These are phyloP conservation scores for Syncephalastrum sp. DNA, from an alignment of 371 early-diverging fungal species.

Conservation along the genomic window DNA sequence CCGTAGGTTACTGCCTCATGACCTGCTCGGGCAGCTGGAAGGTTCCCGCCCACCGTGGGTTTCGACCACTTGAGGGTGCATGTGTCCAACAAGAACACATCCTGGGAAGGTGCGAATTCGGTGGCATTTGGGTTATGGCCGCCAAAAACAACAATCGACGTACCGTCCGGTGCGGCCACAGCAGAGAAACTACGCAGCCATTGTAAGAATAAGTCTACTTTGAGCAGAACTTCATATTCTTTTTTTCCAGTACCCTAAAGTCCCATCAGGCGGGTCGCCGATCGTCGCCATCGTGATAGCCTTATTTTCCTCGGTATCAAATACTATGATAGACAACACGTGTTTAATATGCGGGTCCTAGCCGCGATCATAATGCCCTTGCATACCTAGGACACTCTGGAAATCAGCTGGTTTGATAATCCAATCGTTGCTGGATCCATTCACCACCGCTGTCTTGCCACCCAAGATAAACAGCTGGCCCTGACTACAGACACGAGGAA, in stretches of 20 bases:
- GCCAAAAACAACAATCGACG: constrained; percentile 42
- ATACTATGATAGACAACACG: constrained; percentile 18
- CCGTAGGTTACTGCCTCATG: constrained; percentile 37
- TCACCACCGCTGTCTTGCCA: constrained; percentile 23
- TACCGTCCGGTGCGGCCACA: constrained; percentile 37
- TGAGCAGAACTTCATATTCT: neutral
- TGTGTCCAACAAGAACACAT: constrained; percentile 40
- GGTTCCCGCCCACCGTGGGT: constrained; percentile 19
- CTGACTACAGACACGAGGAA: constrained; percentile 12
- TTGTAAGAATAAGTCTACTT: neutral
- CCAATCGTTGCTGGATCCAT: constrained; percentile 16
- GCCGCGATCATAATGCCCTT: neutral
- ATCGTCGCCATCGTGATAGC: constrained; percentile 38
- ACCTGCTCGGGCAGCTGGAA: constrained; percentile 31
- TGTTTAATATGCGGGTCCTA: neutral
- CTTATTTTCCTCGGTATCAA: constrained; percentile 29
- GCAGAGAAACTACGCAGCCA: constrained; percentile 27
- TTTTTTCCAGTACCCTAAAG: constrained; percentile 18
- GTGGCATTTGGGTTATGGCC: constrained; percentile 12
- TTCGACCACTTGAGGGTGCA: constrained; percentile 41
- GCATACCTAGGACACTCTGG: constrained; percentile 37
- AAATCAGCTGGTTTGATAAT: constrained; percentile 27
- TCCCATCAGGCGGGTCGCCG: constrained; percentile 33
- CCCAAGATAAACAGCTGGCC: constrained; percentile 43
- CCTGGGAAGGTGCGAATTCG: constrained; percentile 10